Conservation (phyloP, 768 basidiomycete species). For the Myochromella boudieri region DNA sequence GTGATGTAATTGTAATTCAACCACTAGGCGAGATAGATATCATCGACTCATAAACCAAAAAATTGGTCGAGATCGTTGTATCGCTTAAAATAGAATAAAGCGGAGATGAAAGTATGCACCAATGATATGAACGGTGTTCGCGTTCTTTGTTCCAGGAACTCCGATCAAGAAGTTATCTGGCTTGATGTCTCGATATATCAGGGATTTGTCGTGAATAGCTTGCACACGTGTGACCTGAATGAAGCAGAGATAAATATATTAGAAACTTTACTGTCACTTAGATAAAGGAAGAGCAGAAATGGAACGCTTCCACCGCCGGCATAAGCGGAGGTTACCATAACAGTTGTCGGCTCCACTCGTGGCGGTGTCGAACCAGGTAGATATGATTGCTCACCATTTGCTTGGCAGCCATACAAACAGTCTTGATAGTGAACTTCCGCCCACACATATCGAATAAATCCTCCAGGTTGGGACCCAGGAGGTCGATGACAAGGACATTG, state of each 20-base stretch:
- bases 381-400: conserved; percentile 78
- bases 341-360: background rate
- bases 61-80: background rate
- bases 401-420: conserved; percentile 97
- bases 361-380: background rate
- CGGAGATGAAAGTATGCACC: conserved; percentile 47
- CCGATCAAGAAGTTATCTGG: conserved; percentile 99
- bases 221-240: conserved; percentile 91
- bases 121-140: conserved; percentile 85
- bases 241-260: conserved; percentile 7
- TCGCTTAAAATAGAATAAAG: background rate
- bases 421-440: conserved; percentile 98
- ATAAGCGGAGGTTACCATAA: conserved; percentile 5
- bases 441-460: conserved; percentile 99
- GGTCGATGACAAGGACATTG: conserved; percentile 92
- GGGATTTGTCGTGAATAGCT: conserved; percentile 95
- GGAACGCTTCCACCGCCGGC: conserved; percentile 11
- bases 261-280: conserved; percentile 11
- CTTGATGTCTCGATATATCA: conserved; percentile 99
- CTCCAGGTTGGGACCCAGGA: conserved; percentile 96
- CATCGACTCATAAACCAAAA: background rate
- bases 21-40: too few relatives aligned
- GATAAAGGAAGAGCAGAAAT: conserved; percentile 1
- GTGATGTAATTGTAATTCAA: too few relatives aligned
- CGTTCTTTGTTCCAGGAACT: conserved; percentile 86